Evolutionary conservation across 768 basidiomycete species (phyloP), one percentile per base, ranked within the genome.

Genomic region (Hygrocybe coccinea): DNA sequence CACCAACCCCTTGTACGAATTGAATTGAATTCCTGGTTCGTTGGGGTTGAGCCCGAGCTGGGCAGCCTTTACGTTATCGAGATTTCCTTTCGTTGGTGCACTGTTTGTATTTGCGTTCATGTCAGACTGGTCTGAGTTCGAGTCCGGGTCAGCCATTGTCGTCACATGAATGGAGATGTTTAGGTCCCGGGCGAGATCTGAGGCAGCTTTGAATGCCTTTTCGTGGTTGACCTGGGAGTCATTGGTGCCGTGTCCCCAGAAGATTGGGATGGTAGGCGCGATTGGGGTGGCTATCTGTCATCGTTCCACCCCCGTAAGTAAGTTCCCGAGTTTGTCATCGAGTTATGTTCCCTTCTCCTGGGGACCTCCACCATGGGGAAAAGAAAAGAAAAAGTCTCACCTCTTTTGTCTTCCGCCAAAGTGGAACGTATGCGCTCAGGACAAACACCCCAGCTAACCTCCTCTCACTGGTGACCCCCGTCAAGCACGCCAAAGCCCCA

Each of bases 231-330:
- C 81, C 45, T 85, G 76, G 7, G 67, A 76, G 66, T 92, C 89
- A 8, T 65, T 71, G 19, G 72, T 79, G 12, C 88, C 89, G 57
- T 90, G 88, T 25, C 81, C 87, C 82, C 86, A 86, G 66, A 90
- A 87, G n/a, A 89, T 74, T 0, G 87, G 86, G 9, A 81, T 70
- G 1, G 75, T 74, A 45, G 72, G 71, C 6, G 80, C 76, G 52
- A 76, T 67, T 3, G 75, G 67, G 11, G 75, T 74, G 35, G 73
- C 62, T 68, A 86, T 78, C 83, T 86, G 56, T 46, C 52, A 45
- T 15, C 46, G 10, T 35, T 10, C 19, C 35, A 60, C 52, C 29
- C 51, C 44, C 35, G 55, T 54, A 52, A 44, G 6, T 12, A 25
- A 33, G n/a, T 41, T n/a, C n/a, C n/a, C n/a, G n/a, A n/a, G n/a